Conservation (phyloP, 2,329 filamentous ascomycete species). For the Beauveria brongniartii region DNA sequence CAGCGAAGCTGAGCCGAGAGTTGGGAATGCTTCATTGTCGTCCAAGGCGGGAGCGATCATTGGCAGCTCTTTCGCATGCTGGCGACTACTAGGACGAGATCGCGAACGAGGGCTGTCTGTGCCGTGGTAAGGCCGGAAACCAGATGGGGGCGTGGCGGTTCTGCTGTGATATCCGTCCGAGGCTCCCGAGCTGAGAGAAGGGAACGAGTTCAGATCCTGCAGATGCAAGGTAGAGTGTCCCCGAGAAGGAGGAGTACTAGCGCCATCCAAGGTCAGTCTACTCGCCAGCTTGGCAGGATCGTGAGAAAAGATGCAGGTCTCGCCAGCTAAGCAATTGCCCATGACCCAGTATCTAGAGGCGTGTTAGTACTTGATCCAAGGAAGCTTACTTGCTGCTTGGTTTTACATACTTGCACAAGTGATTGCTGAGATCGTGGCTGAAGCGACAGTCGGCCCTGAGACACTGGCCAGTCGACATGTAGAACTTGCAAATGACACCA, state of each 20-base stretch:
- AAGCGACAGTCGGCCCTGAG: conserved; percentile 93
- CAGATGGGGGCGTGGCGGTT: conserved; percentile 58
- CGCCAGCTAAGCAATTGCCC: conserved; percentile 88
- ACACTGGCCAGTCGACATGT: conserved; percentile 90
- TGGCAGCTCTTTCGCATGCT: conserved; percentile 51
- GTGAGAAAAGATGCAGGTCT: conserved; percentile 94
- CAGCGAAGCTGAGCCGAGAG: conserved; percentile 65
- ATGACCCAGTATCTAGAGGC: conserved; percentile 77
- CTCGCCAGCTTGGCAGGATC: conserved; percentile 83
- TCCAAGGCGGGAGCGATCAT: conserved; percentile 71
- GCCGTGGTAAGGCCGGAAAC: conserved; percentile 55
- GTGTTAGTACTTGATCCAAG: background rate
- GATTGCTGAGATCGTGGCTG: conserved; percentile 90
- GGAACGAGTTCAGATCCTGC: conserved; percentile 79
- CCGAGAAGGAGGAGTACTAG: conserved; percentile 54
- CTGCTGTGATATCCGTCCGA: conserved; percentile 44
- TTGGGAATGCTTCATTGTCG: conserved; percentile 92
- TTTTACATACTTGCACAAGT: conserved; percentile 86
- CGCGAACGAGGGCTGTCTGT: conserved; percentile 60
- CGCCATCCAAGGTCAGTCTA: conserved; percentile 66
- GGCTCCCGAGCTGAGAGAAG: conserved; percentile 56
- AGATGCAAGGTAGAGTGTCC: conserved; percentile 65
- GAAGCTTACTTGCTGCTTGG: no score
- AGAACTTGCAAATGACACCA: conserved; percentile 94
- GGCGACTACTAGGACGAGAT: conserved; percentile 78